phyloP scores from a whole-genome alignment of 345 rosid genomes.

The Laguncularia racemosa region DNA sequence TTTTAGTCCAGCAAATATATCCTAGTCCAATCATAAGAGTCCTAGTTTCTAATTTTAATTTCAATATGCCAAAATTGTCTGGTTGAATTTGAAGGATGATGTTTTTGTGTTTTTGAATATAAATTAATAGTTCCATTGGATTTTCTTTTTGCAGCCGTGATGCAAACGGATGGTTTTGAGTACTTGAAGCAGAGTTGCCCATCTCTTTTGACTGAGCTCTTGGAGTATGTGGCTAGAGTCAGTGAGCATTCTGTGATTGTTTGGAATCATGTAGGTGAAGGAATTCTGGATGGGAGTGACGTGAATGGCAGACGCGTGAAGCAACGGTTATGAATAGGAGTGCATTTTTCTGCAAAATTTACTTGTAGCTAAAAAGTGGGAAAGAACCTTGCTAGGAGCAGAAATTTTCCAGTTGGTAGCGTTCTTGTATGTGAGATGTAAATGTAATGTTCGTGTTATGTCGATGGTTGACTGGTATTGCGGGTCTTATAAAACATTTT shows the following conservation, averaged over 20 bases:
- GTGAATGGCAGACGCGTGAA: conserved; percentile 53
- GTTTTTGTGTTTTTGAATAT: neutral
- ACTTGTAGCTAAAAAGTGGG: conserved; percentile 13
- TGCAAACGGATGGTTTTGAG: conserved; percentile 59
- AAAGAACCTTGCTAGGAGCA: conserved; percentile 17
- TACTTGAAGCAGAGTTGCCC: conserved; percentile 58
- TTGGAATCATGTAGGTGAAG: conserved; percentile 33
- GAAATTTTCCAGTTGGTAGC: conserved; percentile 12
- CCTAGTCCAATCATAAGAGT: no score
- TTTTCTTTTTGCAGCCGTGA: conserved; percentile 39
- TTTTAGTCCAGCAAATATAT: no score
- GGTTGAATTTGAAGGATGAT: neutral
- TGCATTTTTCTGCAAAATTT: neutral
- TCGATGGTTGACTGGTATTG: conserved; percentile 8
- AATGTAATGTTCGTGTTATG: conserved; percentile 16
- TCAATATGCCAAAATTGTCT: no score
- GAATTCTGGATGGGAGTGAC: conserved; percentile 44
- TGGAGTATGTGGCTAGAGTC: conserved; percentile 47
- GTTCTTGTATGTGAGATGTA: conserved; percentile 23
- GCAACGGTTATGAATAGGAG: conserved; percentile 36
- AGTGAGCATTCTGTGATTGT: conserved; percentile 33
- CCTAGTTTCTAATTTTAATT: no score
- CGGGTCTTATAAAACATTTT: conserved; percentile 7
- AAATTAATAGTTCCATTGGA: no score
- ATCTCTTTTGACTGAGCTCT: conserved; percentile 40